phyloP scores from a whole-genome alignment of 371 early-diverging fungal species.

The Mucor circinelloides region DNA sequence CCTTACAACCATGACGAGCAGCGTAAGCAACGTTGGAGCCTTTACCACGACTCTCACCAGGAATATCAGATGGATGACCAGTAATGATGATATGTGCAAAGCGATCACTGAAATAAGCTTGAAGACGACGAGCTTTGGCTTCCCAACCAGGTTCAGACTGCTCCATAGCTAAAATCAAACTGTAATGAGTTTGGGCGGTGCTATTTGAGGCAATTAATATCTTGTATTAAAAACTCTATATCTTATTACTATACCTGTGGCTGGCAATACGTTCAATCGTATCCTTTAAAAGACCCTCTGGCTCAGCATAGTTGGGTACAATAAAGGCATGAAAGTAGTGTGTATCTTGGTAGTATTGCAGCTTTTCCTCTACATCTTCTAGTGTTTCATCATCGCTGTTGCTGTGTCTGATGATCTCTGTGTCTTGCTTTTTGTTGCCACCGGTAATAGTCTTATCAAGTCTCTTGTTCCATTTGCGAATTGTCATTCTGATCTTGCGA shows the following conservation, averaged over 20 bases:
- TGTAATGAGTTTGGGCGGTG: conserved; percentile 40
- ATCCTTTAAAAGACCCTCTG: conserved; percentile 43
- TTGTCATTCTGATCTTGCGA: conserved; percentile 33
- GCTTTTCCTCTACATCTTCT: conserved; percentile 21
- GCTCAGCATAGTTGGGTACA: conserved; percentile 65
- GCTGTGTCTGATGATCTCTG: not conserved
- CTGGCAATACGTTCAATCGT: conserved; percentile 42
- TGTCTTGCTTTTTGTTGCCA: not conserved
- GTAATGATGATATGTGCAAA: conserved; percentile 58
- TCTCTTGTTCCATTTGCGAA: conserved; percentile 35
- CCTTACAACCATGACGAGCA: conserved; percentile 42
- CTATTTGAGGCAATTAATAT: conserved; percentile 12
- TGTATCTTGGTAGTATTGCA: conserved; percentile 28
- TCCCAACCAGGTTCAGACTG: conserved; percentile 59
- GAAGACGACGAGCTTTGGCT: conserved; percentile 59
- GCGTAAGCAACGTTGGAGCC: conserved; percentile 76
- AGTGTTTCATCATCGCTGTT: conserved; percentile 23
- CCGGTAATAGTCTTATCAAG: conserved; percentile 1
- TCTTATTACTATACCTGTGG: conserved; percentile 41
- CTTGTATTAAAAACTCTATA: not conserved
- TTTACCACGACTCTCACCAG: conserved; percentile 78
- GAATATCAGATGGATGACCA: conserved; percentile 66
- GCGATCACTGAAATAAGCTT: conserved; percentile 46
- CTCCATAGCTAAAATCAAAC: conserved; percentile 77
- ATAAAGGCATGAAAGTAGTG: conserved; percentile 53